phyloP scores from a whole-genome alignment of 495 filamentous ascomycete species.

The Xylaria acuta region DNA sequence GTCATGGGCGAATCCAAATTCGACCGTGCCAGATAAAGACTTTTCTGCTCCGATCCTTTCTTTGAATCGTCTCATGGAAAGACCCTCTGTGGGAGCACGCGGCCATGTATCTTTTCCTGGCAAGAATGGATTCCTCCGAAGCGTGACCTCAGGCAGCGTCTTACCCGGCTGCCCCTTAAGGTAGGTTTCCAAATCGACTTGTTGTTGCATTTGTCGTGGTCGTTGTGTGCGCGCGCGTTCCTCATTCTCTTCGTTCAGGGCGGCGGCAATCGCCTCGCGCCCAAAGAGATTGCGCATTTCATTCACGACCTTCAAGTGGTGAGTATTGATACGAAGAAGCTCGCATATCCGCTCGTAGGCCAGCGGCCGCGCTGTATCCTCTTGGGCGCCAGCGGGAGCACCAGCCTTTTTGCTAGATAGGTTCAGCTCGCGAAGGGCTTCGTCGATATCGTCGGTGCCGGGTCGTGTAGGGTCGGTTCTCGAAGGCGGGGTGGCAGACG shows the following conservation, averaged over 20 bases:
- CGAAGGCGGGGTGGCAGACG: neutral
- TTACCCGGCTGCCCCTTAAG: constrained; percentile 66
- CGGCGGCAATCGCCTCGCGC: constrained; percentile 72
- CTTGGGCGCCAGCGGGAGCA: constrained; percentile 19
- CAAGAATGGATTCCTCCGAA: constrained; percentile 82
- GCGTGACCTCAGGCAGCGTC: constrained; percentile 70
- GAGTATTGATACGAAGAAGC: constrained; percentile 77
- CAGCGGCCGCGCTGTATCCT: constrained; percentile 25
- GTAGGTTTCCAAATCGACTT: constrained; percentile 72
- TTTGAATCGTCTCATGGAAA: constrained; percentile 80
- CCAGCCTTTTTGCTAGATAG: constrained; percentile 37
- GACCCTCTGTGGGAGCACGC: constrained; percentile 74
- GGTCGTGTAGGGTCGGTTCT: constrained; percentile 37
- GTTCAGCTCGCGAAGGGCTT: constrained; percentile 71
- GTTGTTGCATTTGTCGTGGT: constrained; percentile 60
- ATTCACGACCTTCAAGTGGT: constrained; percentile 82
- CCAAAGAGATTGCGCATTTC: constrained; percentile 97
- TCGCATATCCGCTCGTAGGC: constrained; percentile 52
- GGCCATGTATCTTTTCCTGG: constrained; percentile 94
- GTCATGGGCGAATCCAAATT: constrained; percentile 81
- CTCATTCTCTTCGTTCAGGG: constrained; percentile 59
- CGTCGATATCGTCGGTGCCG: constrained; percentile 80
- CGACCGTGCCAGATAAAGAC: constrained; percentile 53
- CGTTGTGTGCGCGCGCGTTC: constrained; percentile 49
- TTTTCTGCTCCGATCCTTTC: constrained; percentile 35